Evolutionary conservation across 768 basidiomycete genomes (phyloP).

Genomic region (Xerocomellus amylosporus): DNA sequence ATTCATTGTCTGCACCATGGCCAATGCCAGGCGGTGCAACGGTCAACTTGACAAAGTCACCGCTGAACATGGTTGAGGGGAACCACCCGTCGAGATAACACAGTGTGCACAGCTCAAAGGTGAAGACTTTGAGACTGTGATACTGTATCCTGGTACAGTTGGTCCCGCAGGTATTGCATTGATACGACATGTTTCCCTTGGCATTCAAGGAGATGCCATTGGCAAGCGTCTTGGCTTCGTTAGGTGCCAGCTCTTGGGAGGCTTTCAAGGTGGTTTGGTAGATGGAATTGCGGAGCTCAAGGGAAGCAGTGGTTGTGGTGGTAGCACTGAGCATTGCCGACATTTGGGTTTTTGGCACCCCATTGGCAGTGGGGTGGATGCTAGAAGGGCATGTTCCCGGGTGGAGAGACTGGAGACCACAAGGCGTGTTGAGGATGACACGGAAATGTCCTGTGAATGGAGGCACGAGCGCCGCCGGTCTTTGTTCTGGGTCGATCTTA

Average conservation of each 20-base stretch:
- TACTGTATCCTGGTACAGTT: slow-evolving; percentile 90
- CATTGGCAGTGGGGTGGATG: slow-evolving; percentile 46
- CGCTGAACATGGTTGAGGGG: slow-evolving; percentile 93
- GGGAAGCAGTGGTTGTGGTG: slow-evolving; percentile 56
- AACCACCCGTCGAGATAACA: slow-evolving; percentile 98
- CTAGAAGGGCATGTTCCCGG: slow-evolving; percentile 64
- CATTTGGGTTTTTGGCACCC: slow-evolving; percentile 39
- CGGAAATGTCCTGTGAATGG: slow-evolving; percentile 99
- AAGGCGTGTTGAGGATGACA: slow-evolving; percentile 93
- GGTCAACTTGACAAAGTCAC: slow-evolving; percentile 91
- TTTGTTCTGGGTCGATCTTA: slow-evolving; percentile 95
- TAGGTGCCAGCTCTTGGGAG: slow-evolving; percentile 62
- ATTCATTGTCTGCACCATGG: slow-evolving; percentile 56
- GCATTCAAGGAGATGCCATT: slow-evolving; percentile 46
- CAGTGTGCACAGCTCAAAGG: slow-evolving; percentile 84
- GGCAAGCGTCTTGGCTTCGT: slow-evolving; percentile 67
- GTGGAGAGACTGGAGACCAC: slow-evolving; percentile 92
- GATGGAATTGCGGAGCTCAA: slow-evolving; percentile 84
- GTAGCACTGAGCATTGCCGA: slow-evolving; percentile 8
- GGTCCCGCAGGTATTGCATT: slow-evolving; percentile 92
- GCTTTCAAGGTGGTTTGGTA: slow-evolving; percentile 86
- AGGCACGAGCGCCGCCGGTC: slow-evolving; percentile 90
- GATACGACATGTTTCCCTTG: slow-evolving; percentile 53
- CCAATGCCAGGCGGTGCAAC: slow-evolving; percentile 32
- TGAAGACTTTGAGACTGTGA: slow-evolving; percentile 89